Evolutionary conservation across 1,284 basidiomycete species (phyloP), one percentile per base, ranked within the genome.

Genomic region (Moniliophthora roreri): DNA sequence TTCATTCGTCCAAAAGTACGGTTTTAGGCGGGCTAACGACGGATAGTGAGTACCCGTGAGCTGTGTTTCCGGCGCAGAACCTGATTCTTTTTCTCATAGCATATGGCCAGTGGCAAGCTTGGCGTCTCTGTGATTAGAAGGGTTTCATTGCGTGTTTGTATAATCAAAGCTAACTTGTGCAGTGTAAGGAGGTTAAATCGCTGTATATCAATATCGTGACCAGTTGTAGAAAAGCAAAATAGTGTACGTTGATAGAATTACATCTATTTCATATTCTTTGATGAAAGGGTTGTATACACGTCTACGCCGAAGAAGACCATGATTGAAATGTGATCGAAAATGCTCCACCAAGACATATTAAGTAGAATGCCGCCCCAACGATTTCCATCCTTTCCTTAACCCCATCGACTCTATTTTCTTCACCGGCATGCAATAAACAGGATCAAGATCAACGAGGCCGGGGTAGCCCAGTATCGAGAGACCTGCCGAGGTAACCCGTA

Each of bases 361-460:
- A 8, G 23, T 36, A 36, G 37, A 41, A 38, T 64, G 60, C 34
- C 76, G 61, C 45, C 72, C 67, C 23, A 91, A 71, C 21, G 80
- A 84, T 59, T 79, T 74, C 88, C 89, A 91, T 2, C 69, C 78
- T 63, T 87, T 91, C 57, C 76, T 72, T 52, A 95, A 72, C 0
- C 89, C 91, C 63, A 72, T 76, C 18, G 68, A 69, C 64, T 89
- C 82, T 21, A 93, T 95, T 10, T 95, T 65, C 3, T 69, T 66
- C 1, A 87, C 87, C 1, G 95, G 96, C 92, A 99, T 94, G 72
- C 95, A 98, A 68, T 95, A 98, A 18, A 98, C 87, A 0, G 96
- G 96, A 67, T 98, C 96, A 23, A 98, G 75, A 59, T 91, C 87
- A 32, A 82, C 76, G 18, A 98, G 70, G 0, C 85, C 89, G 0